Evolutionary conservation across 2,329 filamentous ascomycete species (phyloP).

Genomic region (Stemphylium beticola): DNA sequence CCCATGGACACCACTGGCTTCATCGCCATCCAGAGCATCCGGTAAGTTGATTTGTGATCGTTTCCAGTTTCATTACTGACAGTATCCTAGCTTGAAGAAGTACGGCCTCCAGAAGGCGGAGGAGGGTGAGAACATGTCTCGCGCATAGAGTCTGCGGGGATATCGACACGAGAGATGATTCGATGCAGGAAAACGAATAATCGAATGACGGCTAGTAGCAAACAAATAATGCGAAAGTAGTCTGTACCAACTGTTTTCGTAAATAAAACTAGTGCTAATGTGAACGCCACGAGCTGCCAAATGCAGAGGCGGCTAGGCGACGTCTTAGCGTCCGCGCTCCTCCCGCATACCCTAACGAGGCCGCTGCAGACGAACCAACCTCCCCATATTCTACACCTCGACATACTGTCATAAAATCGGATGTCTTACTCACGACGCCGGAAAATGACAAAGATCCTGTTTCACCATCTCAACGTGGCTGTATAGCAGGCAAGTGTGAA

Average conservation of each 20-base stretch:
- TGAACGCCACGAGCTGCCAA: neutral
- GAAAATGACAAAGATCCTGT: too few relatives aligned
- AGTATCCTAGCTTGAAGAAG: constrained; percentile 47
- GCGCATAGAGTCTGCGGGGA: constrained; percentile 17
- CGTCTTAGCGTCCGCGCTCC: neutral
- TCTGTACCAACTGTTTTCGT: neutral
- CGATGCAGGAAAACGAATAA: neutral
- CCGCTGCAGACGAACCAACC: neutral
- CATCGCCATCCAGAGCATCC: constrained; percentile 72
- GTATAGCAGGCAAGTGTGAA: too few relatives aligned
- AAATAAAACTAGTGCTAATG: neutral
- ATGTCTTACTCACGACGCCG: too few relatives aligned
- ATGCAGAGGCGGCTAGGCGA: neutral
- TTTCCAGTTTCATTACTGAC: neutral
- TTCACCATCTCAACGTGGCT: too few relatives aligned
- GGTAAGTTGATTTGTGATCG: constrained; percentile 9
- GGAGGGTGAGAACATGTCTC: constrained; percentile 40
- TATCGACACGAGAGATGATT: neutral
- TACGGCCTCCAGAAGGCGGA: constrained; percentile 48
- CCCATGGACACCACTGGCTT: constrained; percentile 71
- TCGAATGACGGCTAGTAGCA: neutral
- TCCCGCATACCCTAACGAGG: neutral
- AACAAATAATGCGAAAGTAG: neutral
- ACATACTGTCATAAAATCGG: neutral
- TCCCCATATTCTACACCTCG: neutral